Evolutionary conservation across 768 basidiomycete genomes (phyloP).

Genomic region (Phylloporus rhodoxanthus): DNA sequence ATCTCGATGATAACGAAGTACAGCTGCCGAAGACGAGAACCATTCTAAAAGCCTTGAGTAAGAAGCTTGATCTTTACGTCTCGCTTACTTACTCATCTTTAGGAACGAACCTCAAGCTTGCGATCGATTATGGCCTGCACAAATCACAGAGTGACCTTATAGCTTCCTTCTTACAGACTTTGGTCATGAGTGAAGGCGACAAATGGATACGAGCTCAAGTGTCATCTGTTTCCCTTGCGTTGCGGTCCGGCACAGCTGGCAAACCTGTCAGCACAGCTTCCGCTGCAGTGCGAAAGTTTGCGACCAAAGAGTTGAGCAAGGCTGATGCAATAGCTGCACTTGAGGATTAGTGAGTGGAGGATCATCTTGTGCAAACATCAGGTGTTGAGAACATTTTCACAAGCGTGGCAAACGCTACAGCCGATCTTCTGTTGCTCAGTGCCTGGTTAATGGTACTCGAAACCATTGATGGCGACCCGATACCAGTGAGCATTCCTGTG

Average conservation of each 20-base stretch:
- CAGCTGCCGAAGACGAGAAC: conserved; percentile 58
- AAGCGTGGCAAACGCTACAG: conserved; percentile 85
- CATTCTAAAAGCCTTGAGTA: conserved; percentile 75
- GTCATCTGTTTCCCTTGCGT: conserved; percentile 59
- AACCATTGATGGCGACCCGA: conserved; percentile 51
- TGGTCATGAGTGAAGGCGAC: conserved; percentile 96
- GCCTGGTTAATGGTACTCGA: conserved; percentile 69
- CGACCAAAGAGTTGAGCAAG: conserved; percentile 78
- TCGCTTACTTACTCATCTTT: conserved; percentile 62
- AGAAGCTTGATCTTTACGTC: conserved; percentile 57
- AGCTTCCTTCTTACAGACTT: conserved; percentile 88
- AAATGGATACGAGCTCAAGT: conserved; percentile 77
- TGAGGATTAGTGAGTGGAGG: conserved; percentile 78
- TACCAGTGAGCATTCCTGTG: conserved; percentile 55
- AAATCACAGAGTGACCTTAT: conserved; percentile 78
- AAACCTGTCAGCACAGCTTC: conserved; percentile 74
- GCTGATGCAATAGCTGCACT: conserved; percentile 73
- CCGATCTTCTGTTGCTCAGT: conserved; percentile 76
- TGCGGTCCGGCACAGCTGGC: conserved; percentile 60
- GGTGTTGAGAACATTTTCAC: background rate
- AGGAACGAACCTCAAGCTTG: conserved; percentile 85
- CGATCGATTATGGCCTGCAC: conserved; percentile 83
- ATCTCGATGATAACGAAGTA: conserved; percentile 78
- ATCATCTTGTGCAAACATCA: background rate
- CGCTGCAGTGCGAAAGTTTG: conserved; percentile 75